Evolutionary conservation across 192 early-diverging fungal genomes (phyloP).

Genomic region (Podila epigama): DNA sequence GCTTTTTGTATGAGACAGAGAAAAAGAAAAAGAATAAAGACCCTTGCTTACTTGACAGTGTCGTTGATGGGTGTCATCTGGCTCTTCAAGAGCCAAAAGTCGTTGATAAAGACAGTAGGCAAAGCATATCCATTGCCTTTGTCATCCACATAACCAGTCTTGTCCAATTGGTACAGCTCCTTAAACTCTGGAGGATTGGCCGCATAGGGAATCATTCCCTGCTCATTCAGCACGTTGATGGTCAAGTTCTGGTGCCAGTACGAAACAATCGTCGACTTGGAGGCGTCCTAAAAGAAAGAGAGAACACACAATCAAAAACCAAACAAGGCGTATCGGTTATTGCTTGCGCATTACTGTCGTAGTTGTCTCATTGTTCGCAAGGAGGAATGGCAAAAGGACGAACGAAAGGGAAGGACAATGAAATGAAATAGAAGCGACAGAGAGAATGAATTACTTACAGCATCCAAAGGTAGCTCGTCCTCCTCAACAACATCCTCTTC

Average conservation of each 20-base stretch:
- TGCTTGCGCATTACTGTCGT: too few relatives aligned
- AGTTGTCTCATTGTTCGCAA: too few relatives aligned
- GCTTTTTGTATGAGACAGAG: too few relatives aligned
- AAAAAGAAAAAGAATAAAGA: neutral
- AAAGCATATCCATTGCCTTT: conserved; percentile 62
- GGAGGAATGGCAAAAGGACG: too few relatives aligned
- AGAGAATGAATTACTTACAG: conserved; percentile 4
- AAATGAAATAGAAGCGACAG: neutral
- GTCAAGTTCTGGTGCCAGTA: conserved; percentile 87
- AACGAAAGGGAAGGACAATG: too few relatives aligned
- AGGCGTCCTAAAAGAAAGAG: neutral
- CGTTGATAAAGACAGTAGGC: conserved; percentile 78
- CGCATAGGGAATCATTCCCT: conserved; percentile 52
- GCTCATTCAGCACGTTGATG: conserved; percentile 62
- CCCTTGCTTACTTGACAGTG: conserved; percentile 65
- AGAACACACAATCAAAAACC: too few relatives aligned
- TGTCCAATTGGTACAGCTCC: conserved; percentile 56
- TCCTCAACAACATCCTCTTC: too few relatives aligned
- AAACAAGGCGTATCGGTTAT: too few relatives aligned
- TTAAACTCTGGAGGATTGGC: conserved; percentile 60
- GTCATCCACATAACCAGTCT: conserved; percentile 26
- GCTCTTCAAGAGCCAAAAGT: conserved; percentile 83
- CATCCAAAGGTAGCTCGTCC: conserved; percentile 20
- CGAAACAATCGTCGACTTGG: conserved; percentile 60
- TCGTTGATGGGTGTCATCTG: conserved; percentile 75